phyloP scores from a whole-genome alignment of 495 filamentous ascomycete species.

The Copromyces sp. region DNA sequence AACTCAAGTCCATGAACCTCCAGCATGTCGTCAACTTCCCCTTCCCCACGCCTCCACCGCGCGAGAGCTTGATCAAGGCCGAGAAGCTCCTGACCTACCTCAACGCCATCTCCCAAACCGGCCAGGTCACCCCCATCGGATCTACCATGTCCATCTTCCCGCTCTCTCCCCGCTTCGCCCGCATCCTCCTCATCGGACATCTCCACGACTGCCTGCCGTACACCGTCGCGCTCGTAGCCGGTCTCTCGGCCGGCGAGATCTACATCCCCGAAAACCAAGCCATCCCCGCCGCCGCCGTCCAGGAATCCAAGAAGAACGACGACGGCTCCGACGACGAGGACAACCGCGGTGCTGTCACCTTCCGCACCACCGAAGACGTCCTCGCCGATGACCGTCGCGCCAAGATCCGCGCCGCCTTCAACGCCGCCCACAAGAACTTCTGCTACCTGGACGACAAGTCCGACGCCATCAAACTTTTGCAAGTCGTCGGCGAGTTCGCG shows the following conservation, averaged over 20 bases:
- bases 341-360: neutral
- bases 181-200: conserved; percentile 81
- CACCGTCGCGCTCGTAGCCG: conserved; percentile 80
- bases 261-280: conserved; percentile 80
- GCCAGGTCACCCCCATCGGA: conserved; percentile 70
- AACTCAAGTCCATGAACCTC: conserved; percentile 91
- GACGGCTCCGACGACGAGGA: conserved; percentile 12
- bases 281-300: conserved; percentile 37
- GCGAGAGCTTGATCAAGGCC: conserved; percentile 67
- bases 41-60: conserved; percentile 89
- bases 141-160: conserved; percentile 78
- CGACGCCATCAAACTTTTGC: conserved; percentile 85
- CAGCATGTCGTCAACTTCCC: conserved; percentile 90
- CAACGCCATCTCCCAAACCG: conserved; percentile 52
- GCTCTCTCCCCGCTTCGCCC: conserved; percentile 77
- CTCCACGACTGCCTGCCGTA: conserved; percentile 75
- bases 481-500: conserved; percentile 77
- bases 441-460: conserved; percentile 70
- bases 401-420: conserved; percentile 57
- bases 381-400: conserved; percentile 57
- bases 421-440: conserved; percentile 65
- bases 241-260: conserved; percentile 76
- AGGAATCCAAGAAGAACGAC: conserved; percentile 15
- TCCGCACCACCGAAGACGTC: conserved; percentile 56
- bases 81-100: conserved; percentile 76